Base-by-base conservation (phyloP, 2,329 filamentous ascomycete genomes). In the Paramyrothecium sp. region DNA sequence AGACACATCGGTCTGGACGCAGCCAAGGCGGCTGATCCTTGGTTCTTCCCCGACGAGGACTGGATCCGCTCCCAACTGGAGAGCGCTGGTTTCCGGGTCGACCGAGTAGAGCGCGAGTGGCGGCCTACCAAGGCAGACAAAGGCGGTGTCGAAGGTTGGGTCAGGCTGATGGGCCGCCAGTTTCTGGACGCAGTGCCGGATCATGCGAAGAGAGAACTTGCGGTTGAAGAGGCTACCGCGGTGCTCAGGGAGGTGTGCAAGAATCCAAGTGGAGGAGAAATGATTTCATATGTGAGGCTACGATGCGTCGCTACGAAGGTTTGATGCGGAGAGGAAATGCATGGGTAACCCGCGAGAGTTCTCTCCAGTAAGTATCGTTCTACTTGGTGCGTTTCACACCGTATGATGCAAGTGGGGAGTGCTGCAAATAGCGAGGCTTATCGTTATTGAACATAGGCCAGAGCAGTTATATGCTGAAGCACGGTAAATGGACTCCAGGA, bases 21-120 rank as follows among this genome's bases (percentile, higher is more conserved):
- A 11, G 82, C 83, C 0, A 60, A 75, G 20, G 78, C 76, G 16
- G 77, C 74, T 0, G 81, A 82, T 59, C 88, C 89, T 4, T 91
- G 89, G 89, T 91, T 89, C 71, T 91, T 91, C 69, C 86, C 88
- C 0, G 85, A 87, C 60, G 85, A 87, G 65, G 68, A 61, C 0
- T 89, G 86, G 86, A 80, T 84, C 69, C 70, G 63, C 33, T 64
- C 78, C 58, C 73, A 81, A 59, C 67, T 75, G 21, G 70, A 73
- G 52, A 76, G 77, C 2, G 78, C 76, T 19, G 80, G 79, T 22
- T 82, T 78, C 71, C 66, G 69, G 56, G 71, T 87, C 3, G 79
- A 84, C 63, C 75, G 69, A 61, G 70, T 81, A 0, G 88, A 91
- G 74, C 69, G 78, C 20, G 86, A 89, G 73, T 89, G 87, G 75